A percentile compares a stretch with the other conserved stretches of the same genome.
Conservation (phyloP, 257 asterid genomes). For the Orobanche coerulescens region DNA sequence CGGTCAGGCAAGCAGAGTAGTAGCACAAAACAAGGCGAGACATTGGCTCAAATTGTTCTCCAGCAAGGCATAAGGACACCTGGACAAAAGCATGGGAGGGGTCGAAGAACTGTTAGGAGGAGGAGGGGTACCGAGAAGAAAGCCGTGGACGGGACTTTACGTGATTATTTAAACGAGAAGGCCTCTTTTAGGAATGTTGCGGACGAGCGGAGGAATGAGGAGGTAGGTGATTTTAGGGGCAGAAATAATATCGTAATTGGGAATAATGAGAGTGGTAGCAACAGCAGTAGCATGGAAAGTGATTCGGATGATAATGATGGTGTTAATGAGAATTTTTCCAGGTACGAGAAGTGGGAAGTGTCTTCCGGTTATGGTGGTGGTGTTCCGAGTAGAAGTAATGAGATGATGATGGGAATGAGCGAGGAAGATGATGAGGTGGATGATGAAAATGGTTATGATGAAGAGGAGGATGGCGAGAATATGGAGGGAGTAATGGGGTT, state of each 20-base stretch:
- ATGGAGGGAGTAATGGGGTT: background rate
- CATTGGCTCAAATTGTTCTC: slow-evolving; percentile 48
- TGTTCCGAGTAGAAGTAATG: slow-evolving; percentile 30
- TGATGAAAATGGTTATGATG: slow-evolving; percentile 29
- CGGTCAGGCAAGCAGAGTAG: slow-evolving; percentile 34
- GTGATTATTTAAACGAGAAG: slow-evolving; percentile 27
- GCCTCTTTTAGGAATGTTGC: slow-evolving; percentile 22
- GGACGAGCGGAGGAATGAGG: slow-evolving; percentile 30
- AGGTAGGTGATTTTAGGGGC: slow-evolving; percentile 18
- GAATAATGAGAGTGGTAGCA: slow-evolving; percentile 38
- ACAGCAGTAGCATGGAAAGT: slow-evolving; percentile 44
- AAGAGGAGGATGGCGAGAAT: slow-evolving; percentile 17
- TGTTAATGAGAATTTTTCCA: slow-evolving; percentile 25
- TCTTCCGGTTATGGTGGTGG: slow-evolving; percentile 22
- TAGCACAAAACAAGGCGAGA: slow-evolving; percentile 32
- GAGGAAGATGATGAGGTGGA: slow-evolving; percentile 46
- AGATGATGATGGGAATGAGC: slow-evolving; percentile 45
- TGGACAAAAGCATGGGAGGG: slow-evolving; percentile 67
- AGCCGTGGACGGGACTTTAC: slow-evolving; percentile 28
- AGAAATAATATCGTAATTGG: slow-evolving; percentile 26
- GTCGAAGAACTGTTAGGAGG: slow-evolving; percentile 64
- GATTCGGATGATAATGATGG: slow-evolving; percentile 43
- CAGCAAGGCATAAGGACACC: slow-evolving; percentile 50
- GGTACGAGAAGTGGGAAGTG: slow-evolving; percentile 39
- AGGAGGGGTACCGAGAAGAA: slow-evolving; percentile 59